These are phyloP conservation scores for Auricularia auricula-judae DNA, from an alignment of 768 basidiomycete genomes.

Conservation along the genomic window DNA sequence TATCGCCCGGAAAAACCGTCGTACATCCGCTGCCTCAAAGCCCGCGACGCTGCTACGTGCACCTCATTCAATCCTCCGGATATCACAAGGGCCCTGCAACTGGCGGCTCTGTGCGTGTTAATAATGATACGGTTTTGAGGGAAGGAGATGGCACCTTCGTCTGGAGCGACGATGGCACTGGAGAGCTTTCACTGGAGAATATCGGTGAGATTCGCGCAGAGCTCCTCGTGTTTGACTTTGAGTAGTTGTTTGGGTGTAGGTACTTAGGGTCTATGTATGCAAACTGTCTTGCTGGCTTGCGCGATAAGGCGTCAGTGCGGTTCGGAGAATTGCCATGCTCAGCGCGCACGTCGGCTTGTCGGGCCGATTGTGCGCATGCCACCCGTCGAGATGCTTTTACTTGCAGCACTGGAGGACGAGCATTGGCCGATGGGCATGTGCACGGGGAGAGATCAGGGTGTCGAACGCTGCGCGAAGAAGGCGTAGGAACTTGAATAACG, in stretches of 20 bases:
- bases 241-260: constrained; percentile 14
- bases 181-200: constrained; percentile 37
- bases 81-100: constrained; percentile 49
- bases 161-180: constrained; percentile 28
- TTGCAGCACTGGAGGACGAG: too few relatives aligned
- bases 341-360: too few relatives aligned
- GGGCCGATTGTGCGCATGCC: too few relatives aligned
- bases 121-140: constrained; percentile 35
- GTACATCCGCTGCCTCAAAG: constrained; percentile 33
- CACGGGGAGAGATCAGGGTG: too few relatives aligned
- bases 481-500: too few relatives aligned
- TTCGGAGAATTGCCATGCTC: too few relatives aligned
- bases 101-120: constrained; percentile 50
- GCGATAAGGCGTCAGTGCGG: neutral
- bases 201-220: constrained; percentile 57
- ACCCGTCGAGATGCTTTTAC: too few relatives aligned
- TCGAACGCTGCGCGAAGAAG: too few relatives aligned
- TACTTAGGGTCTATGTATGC: neutral
- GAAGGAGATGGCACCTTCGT: constrained; percentile 90
- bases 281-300: neutral
- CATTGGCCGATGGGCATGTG: too few relatives aligned
- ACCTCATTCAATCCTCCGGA: constrained; percentile 76
- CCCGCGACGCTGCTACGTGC: constrained; percentile 58
- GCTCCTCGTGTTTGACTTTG: constrained; percentile 74
- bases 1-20: constrained; percentile 45